Base-by-base conservation (phyloP, 768 basidiomycete genomes). In the Leccinum boreale region DNA sequence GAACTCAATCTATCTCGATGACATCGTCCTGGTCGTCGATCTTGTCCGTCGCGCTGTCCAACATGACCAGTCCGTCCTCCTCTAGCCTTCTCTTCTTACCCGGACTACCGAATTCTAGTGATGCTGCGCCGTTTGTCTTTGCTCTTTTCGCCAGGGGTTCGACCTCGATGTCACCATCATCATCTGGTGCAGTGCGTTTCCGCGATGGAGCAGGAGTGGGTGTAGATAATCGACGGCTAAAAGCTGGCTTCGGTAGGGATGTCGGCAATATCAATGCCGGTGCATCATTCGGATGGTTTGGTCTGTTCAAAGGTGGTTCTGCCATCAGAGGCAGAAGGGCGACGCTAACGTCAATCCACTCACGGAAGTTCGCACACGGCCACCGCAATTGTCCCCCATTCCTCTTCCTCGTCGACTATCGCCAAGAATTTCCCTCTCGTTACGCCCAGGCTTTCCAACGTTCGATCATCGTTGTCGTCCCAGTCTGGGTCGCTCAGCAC, bases 401-500 rank as follows among this genome's bases (percentile, higher is more conserved):
- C 86, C 5, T 83, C 90, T 29, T 95, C 92, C 65, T 97, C 94
- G 70, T 98, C 94, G 4, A 86, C 86, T 33, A 98, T 88, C 5
- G 86, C 85, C 67, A 98, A 67, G 75, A 97, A 96, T 74, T 87
- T 94, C 44, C 95, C 94, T 55, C 87, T 75, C 0, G 81, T 84
- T 31, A 96, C 85, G 49, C 83, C 89, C 55, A 98, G 67, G 62
- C 91, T 90, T 62, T 85, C 89, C 62, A 99, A 70, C 49, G 92
- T 93, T 59, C 88, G 80, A 3, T 82, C 87, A 59, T 83, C 69
- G 65, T 98, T 98, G 65, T 98, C 95, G 48, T 92, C 89, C 81
- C 90, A 96, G 67, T 98, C 96, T 7, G 93, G 92, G 66, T 98
- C 97, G 61, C 85, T 89, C 55, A 99, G 74, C 47, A 99, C 73